These are phyloP conservation scores for Fusarium nematophilum DNA, from an alignment of 2,329 filamentous ascomycete genomes.

Conservation along the genomic window DNA sequence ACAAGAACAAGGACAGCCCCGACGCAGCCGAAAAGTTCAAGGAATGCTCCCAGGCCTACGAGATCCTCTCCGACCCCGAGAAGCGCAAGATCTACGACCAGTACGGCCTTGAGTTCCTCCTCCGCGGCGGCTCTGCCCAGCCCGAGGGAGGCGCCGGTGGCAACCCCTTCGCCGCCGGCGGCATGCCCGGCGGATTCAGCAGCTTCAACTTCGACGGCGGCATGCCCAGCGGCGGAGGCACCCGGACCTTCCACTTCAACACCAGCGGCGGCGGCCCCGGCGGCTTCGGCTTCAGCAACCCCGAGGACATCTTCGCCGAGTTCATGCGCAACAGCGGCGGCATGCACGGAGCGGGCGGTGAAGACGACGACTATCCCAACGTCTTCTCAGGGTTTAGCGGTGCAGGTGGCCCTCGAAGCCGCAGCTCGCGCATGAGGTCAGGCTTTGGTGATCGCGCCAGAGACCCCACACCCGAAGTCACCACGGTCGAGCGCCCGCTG, in stretches of 20 bases:
- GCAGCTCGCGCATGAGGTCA: constrained; percentile 56
- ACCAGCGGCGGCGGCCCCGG: constrained; percentile 62
- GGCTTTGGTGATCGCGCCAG: constrained; percentile 49
- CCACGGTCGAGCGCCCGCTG: constrained; percentile 87
- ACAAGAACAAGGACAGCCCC: constrained; percentile 97
- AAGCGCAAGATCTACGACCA: constrained; percentile 97
- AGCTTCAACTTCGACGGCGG: constrained; percentile 64
- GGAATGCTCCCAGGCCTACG: constrained; percentile 96
- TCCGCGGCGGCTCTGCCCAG: constrained; percentile 79
- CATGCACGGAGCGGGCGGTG: constrained; percentile 56
- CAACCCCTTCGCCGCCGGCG: constrained; percentile 68
- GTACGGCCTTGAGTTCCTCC: constrained; percentile 91
- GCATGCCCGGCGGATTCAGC: constrained; percentile 65
- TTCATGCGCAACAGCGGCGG: constrained; percentile 72
- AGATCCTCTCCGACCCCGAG: constrained; percentile 96
- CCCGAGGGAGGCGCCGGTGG: constrained; percentile 68
- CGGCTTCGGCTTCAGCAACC: constrained; percentile 85
- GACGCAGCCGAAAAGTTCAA: constrained; percentile 94
- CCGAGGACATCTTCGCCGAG: constrained; percentile 85
- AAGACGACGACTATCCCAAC: constrained; percentile 60
- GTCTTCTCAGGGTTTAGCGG: constrained; percentile 65
- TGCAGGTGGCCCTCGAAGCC: constrained; percentile 50
- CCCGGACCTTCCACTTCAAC: constrained; percentile 73
- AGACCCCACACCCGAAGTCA: constrained; percentile 79
- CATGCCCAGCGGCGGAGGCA: constrained; percentile 56